Conservation (phyloP, 2,329 filamentous ascomycete genomes). For the Colletotrichum plurivorum region DNA sequence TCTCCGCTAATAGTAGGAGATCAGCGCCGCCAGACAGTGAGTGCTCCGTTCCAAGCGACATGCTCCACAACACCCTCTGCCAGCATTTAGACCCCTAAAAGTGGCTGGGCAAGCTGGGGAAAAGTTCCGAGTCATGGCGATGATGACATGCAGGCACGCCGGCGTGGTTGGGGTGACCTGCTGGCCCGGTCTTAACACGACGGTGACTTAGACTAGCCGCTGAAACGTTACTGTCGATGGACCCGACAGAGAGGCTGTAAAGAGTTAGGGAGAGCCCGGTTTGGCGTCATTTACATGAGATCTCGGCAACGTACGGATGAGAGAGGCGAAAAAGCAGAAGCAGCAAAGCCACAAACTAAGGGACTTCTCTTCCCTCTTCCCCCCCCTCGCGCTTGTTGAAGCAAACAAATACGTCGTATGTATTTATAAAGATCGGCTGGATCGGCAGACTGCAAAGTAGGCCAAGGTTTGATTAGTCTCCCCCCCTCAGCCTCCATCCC, state of each 20-base stretch:
- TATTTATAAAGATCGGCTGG: constrained; percentile 31
- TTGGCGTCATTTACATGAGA: too few relatives aligned
- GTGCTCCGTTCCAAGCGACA: too few relatives aligned
- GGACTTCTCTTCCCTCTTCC: neutral
- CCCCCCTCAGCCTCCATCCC: neutral
- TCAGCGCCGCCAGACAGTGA: neutral
- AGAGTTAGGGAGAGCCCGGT: too few relatives aligned
- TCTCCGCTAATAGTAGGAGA: neutral
- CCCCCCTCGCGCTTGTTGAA: neutral
- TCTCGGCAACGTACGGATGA: too few relatives aligned
- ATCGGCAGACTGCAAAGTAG: constrained; percentile 16
- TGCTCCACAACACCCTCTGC: neutral
- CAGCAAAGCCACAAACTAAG: constrained; percentile 1
- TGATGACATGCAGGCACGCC: neutral
- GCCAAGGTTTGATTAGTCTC: constrained; percentile 26
- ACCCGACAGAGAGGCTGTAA: too few relatives aligned
- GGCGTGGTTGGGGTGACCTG: neutral
- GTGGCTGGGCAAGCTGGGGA: neutral
- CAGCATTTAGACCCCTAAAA: constrained; percentile 3
- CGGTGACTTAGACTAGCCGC: too few relatives aligned
- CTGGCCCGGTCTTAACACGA: too few relatives aligned
- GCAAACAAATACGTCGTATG: neutral
- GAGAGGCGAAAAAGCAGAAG: neutral
- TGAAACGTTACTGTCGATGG: too few relatives aligned
- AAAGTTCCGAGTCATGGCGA: too few relatives aligned